Conservation (phyloP, 768 basidiomycete species). For the Boletus coccyginus region DNA sequence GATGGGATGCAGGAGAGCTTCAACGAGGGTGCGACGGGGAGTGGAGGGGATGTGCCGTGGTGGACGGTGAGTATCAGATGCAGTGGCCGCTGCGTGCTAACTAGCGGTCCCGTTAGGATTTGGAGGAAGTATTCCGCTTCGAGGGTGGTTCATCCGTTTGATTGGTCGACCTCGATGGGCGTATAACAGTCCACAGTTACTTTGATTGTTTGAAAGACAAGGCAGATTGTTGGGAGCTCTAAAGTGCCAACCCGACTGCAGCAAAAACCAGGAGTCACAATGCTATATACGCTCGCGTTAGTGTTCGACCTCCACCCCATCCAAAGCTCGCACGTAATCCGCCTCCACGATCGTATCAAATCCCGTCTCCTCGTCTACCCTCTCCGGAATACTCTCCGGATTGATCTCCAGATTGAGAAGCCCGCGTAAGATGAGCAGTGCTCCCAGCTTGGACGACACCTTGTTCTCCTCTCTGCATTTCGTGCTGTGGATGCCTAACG, state of each 20-base stretch:
- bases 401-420: conserved; percentile 50
- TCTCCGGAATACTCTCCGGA: conserved; percentile 35
- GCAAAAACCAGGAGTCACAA: not conserved
- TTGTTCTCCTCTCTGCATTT: conserved; percentile 68
- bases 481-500: conserved; percentile 61
- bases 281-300: not conserved
- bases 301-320: conserved; percentile 47
- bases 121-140: conserved; percentile 72
- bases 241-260: not conserved
- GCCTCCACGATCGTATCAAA: conserved; percentile 57
- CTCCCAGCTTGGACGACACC: conserved; percentile 77
- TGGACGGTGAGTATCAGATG: conserved; percentile 46
- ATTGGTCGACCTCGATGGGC: not conserved
- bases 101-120: conserved; percentile 30
- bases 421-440: conserved; percentile 59
- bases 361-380: conserved; percentile 27
- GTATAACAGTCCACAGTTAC: not conserved
- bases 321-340: conserved; percentile 40
- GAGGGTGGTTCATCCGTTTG: conserved; percentile 38
- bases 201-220: no score
- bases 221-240: no score
- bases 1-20: conserved; percentile 79
- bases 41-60: conserved; percentile 69
- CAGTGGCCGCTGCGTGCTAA: not conserved
- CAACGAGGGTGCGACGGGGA: conserved; percentile 65